Evolutionary conservation across 768 basidiomycete species (phyloP).

Genomic region (Strobilomyces dryophilus): DNA sequence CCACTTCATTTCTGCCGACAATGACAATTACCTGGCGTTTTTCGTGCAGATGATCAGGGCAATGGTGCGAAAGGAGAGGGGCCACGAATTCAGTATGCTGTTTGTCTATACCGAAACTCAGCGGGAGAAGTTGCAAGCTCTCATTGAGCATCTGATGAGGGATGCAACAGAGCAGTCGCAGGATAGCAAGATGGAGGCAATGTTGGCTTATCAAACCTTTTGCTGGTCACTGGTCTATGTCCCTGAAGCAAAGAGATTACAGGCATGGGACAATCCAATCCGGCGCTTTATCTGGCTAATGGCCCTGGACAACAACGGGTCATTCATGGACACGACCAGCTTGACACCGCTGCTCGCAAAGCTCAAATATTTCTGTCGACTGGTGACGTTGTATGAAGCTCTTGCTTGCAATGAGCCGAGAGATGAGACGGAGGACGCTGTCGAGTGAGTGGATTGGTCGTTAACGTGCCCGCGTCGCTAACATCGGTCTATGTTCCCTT

Average conservation of each 20-base stretch:
- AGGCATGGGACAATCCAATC: constrained; percentile 1
- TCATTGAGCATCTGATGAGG: background rate
- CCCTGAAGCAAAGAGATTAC: background rate
- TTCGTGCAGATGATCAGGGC: constrained; percentile 1
- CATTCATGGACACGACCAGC: background rate
- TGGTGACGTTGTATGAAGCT: background rate
- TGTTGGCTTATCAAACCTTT: background rate
- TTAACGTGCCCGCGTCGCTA: background rate
- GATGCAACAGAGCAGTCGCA: background rate
- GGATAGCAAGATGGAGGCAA: background rate
- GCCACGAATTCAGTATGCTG: background rate
- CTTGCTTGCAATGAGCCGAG: background rate
- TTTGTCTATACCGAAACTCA: background rate
- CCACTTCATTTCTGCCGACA: background rate
- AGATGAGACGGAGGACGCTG: too few species aligned
- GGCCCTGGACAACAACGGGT: background rate
- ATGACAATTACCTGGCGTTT: background rate
- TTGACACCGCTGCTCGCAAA: background rate
- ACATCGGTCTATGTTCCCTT: too few species aligned
- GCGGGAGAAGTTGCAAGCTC: background rate
- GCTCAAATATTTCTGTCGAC: constrained; percentile 3
- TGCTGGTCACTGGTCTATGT: too few species aligned
- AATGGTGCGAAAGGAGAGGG: background rate
- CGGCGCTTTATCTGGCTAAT: background rate
- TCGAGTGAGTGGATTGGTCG: too few species aligned